A percentile compares a stretch with the other conserved stretches of the same genome.
phyloP scores from a whole-genome alignment of 495 filamentous ascomycete genomes.

The Cetradonia linearis region DNA sequence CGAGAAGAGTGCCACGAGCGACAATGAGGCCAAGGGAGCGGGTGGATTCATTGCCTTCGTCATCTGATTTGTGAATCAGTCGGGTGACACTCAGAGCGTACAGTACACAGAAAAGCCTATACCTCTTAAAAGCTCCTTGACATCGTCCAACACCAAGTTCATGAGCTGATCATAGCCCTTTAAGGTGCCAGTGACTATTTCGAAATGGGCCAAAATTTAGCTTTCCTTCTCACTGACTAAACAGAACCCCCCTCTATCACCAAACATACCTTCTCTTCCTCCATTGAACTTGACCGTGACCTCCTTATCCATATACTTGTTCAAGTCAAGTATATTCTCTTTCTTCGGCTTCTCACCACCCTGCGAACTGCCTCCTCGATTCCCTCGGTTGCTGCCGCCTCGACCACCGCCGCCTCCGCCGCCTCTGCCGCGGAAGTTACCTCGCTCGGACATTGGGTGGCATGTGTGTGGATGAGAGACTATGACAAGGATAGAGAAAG shows the following conservation, averaged over 20 bases:
- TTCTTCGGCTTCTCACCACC: constrained; percentile 80
- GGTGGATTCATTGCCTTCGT: constrained; percentile 78
- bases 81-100: constrained; percentile 10
- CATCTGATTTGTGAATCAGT: constrained; percentile 45
- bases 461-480: constrained; percentile 19
- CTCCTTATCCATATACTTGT: constrained; percentile 92
- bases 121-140: constrained; percentile 83
- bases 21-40: constrained; percentile 84
- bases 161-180: constrained; percentile 96
- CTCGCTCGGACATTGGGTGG: constrained; percentile 57
- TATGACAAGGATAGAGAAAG: neutral
- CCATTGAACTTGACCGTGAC: constrained; percentile 95
- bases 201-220: neutral
- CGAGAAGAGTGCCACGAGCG: constrained; percentile 82
- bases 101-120: constrained; percentile 21
- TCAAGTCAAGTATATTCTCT: constrained; percentile 92
- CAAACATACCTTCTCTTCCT: constrained; percentile 69
- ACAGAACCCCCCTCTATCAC: neutral
- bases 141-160: constrained; percentile 94
- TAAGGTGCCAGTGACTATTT: constrained; percentile 68
- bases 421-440: constrained; percentile 48
- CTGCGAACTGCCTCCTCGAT: constrained; percentile 39
- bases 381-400: constrained; percentile 36
- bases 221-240: constrained; percentile 12
- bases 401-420: constrained; percentile 33